Base-by-base conservation (phyloP, 805 yeast genomes). In the Saccharomycopsis lassenensis region DNA sequence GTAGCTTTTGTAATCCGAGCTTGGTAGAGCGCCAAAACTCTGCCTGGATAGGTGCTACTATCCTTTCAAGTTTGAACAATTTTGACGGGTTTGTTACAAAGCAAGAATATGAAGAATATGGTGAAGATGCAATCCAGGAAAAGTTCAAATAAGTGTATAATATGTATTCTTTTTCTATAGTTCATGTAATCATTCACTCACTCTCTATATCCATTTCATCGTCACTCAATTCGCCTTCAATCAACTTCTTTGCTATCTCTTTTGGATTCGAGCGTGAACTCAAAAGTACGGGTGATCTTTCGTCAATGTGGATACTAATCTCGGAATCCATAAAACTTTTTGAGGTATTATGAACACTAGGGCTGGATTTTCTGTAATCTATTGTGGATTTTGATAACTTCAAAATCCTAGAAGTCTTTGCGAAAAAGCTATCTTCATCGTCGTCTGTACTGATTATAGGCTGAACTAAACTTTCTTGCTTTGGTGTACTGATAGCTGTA, bases 21-120 rank as follows among this genome's bases (percentile, higher is more conserved):
- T 52, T 73, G 6, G 60, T 63, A 31, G 93, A 82, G 54, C 67
- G 93, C 50, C 63, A 67, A 39, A 71, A 69, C 50, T 71, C 82
- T 24, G 67, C 80, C 3, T 82, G 91, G 89, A 68, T 81, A 30
- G 94, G 94, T 12, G 89, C 89, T 3, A 70, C 81, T 44, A 79
- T 83, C 21, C 62, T 82, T 36, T 74, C 86, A 5, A 72, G 81
- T 18, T 65, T 82, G 56, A 89, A 87, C 36, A 76, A 85, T 3
- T 82, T 82, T 62, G 93, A 83, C 49, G 85, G 77, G 58, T 81
- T 86, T 81, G 78, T 82, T 4, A 67, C 76, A 14, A 71, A 68
- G 46, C 69, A 65, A 33, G 93, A 82, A 50, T 82, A 72, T 52
- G 73, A 75, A 36, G 91, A 81, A 53, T 74, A 67, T 10, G 93